Evolutionary conservation across 176 grass and related monocot species (phyloP), one percentile per base, ranked within the genome.

Genomic region (Cenchrus fungigraminus): DNA sequence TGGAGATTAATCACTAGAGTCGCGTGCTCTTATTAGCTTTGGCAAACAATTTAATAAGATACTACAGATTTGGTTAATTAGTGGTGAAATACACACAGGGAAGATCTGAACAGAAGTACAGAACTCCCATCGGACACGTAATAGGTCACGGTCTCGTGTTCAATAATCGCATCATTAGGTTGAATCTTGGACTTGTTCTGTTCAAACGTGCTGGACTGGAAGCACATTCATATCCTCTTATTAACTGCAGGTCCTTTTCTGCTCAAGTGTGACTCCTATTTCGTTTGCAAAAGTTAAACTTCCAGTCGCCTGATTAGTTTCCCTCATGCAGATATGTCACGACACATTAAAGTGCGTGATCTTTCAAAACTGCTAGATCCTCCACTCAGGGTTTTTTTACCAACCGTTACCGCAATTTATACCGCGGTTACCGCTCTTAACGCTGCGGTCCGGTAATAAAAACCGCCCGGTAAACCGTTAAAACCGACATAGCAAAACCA

Each of bases 101-200:
- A 9, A 46, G 73, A 73, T 51, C 16, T 59, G n/a, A 14, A 14
- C 50, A 46, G 44, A 7, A 45, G n/a, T 9, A 14, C 50, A 46
- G 3, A 3, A 9, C n/a, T 45, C 37, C 34, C 34, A 76, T 77
- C 4, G 12, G 50, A 17, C n/a, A 68, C 10, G 43, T 68, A 55
- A 3, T 37, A 57, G 4, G 63, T 22, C 50, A 11, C 15, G 47
- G 10, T 51, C 40, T 60, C 43, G 49, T 61, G 55, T 70, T 70
- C 74, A 85, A 85, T 78, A 43, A 62, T 62, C 59, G 11, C 59
- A 62, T 12, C n/a, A 71, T 70, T 60, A 13, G 16, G 42, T 51
- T 66, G 16, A 40, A 77, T 50, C 17, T 16, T 78, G 54, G 20
- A 68, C 74, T 49, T 16, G 1, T 17, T 58, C 19, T 9, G 68